A percentile compares a stretch with the other conserved stretches of the same genome.
Evolutionary conservation across 2,329 filamentous ascomycete genomes (phyloP).

Genomic region (Fusarium sp.): DNA sequence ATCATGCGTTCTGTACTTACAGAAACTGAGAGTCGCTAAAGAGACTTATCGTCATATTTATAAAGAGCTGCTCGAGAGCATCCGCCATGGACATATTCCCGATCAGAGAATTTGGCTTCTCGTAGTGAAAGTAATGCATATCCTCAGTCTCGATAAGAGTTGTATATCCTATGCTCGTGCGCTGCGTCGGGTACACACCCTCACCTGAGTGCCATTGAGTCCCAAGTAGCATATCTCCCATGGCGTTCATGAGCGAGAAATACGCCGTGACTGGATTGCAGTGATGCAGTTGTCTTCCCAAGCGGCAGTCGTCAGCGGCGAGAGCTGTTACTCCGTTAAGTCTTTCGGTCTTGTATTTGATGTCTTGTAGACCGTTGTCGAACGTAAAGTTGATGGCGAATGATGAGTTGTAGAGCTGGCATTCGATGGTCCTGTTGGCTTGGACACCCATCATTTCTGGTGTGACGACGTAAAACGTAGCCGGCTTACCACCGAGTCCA

Average conservation of each 20-base stretch:
- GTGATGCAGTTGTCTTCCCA: too few relatives aligned
- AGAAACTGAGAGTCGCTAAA: constrained; percentile 1
- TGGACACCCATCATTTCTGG: too few relatives aligned
- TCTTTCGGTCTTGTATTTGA: background rate
- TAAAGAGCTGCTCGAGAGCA: constrained; percentile 7
- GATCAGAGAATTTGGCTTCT: background rate
- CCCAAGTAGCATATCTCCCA: too few relatives aligned
- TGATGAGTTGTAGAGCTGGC: constrained; percentile 1
- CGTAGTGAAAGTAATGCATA: too few relatives aligned
- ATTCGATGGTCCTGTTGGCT: background rate
- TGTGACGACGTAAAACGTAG: background rate
- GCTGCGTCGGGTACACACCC: too few relatives aligned
- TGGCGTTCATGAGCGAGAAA: too few relatives aligned
- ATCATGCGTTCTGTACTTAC: background rate
- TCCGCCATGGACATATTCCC: background rate
- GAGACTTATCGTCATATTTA: constrained; percentile 4
- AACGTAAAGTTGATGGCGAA: background rate
- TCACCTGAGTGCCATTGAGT: too few relatives aligned
- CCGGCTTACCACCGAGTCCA: too few relatives aligned
- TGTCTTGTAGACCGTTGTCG: background rate
- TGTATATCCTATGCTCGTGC: too few relatives aligned
- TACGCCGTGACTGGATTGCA: too few relatives aligned
- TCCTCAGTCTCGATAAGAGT: too few relatives aligned
- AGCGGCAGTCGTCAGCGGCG: too few relatives aligned
- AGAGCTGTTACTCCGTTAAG: background rate